Conservation (phyloP, 169 alveolate species). For the Cryptosporidium muris region DNA sequence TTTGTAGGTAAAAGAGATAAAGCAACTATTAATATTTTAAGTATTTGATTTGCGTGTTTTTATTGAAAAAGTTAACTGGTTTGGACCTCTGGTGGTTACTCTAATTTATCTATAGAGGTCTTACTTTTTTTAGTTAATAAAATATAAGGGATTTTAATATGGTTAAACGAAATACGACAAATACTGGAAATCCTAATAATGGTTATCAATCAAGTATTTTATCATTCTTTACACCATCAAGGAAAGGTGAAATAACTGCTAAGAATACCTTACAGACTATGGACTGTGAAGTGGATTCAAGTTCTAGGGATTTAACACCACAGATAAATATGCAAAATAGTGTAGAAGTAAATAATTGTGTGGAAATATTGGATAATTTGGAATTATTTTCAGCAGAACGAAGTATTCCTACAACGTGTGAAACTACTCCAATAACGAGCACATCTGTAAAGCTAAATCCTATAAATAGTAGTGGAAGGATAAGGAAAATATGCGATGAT, state of each 20-base stretch:
- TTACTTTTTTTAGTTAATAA: too few relatives aligned
- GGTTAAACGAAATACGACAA: slow-evolving; percentile 8
- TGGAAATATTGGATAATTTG: not conserved
- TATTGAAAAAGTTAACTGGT: too few relatives aligned
- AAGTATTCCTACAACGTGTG: slow-evolving; percentile 51
- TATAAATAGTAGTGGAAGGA: slow-evolving; percentile 37
- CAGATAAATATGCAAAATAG: not conserved
- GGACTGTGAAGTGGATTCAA: too few relatives aligned
- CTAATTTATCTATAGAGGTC: too few relatives aligned
- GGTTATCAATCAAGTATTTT: slow-evolving; percentile 68
- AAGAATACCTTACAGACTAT: not conserved
- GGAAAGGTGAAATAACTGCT: not conserved
- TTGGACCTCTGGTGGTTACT: too few relatives aligned
- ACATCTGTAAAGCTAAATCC: not conserved
- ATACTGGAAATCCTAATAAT: not conserved
- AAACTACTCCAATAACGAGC: slow-evolving; percentile 43
- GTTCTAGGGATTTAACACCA: not conserved
- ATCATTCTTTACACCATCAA: slow-evolving; percentile 60
- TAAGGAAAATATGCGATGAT: slow-evolving; percentile 53
- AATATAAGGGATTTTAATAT: not conserved
- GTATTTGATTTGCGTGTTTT: too few relatives aligned
- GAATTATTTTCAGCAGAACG: slow-evolving; percentile 56
- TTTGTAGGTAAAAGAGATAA: too few relatives aligned
- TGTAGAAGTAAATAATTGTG: not conserved
- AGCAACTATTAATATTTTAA: too few relatives aligned